Percentiles rank a stretch among this genome's conserved stretches.
phyloP scores from a whole-genome alignment of 495 filamentous ascomycete genomes.

The Entonaema liquescens region DNA sequence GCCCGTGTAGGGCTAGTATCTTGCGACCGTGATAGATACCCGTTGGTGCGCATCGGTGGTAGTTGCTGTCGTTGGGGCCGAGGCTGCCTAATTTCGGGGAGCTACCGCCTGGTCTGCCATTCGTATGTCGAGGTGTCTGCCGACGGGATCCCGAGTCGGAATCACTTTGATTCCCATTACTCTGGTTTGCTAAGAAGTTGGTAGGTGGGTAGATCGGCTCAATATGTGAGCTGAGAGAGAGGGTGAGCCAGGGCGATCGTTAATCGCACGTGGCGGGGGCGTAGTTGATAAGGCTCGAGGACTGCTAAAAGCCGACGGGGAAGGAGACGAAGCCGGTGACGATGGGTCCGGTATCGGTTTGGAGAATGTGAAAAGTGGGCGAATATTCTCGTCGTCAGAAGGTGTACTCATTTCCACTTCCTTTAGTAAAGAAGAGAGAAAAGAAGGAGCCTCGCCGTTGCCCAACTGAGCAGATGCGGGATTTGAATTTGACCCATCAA shows the following conservation, averaged over 20 bases:
- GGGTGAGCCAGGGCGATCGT: slow-evolving; percentile 72
- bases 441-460: slow-evolving; percentile 63
- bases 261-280: slow-evolving; percentile 70
- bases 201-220: slow-evolving; percentile 67
- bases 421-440: slow-evolving; percentile 82
- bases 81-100: slow-evolving; percentile 59
- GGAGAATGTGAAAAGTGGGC: slow-evolving; percentile 56
- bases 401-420: slow-evolving; percentile 80
- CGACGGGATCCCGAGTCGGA: slow-evolving; percentile 50
- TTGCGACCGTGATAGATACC: slow-evolving; percentile 53
- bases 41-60: slow-evolving; percentile 39
- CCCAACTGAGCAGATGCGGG: slow-evolving; percentile 31
- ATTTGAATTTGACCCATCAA: slow-evolving; percentile 44
- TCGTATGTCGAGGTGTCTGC: slow-evolving; percentile 16
- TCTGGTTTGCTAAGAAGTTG: slow-evolving; percentile 67
- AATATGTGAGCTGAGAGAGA: slow-evolving; percentile 71
- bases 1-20: slow-evolving; percentile 65
- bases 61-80: slow-evolving; percentile 54
- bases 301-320: slow-evolving; percentile 70
- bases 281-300: slow-evolving; percentile 75
- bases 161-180: slow-evolving; percentile 55
- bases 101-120: slow-evolving; percentile 10
- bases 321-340: slow-evolving; percentile 78
- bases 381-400: slow-evolving; percentile 62
- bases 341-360: slow-evolving; percentile 62